Conservation (phyloP, 768 basidiomycete genomes). For the Nidularia pulvinata region DNA sequence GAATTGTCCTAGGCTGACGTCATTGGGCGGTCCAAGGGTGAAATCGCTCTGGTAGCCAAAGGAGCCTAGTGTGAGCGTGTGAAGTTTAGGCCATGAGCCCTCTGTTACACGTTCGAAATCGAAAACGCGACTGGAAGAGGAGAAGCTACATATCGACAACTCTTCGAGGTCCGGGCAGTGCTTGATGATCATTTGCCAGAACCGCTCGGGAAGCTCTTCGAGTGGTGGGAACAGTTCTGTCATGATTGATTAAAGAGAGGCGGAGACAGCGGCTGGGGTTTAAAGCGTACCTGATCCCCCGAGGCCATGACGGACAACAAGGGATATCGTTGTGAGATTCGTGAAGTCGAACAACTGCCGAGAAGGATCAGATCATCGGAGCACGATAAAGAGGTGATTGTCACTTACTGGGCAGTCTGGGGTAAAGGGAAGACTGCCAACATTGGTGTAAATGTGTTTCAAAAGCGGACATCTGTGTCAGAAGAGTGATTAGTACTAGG, state of each 20-base stretch:
- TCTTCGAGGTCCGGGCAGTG: constrained; percentile 48
- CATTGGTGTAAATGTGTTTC: constrained; percentile 41
- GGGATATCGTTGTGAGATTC: constrained; percentile 41
- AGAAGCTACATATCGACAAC: constrained; percentile 48
- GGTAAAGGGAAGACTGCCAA: constrained; percentile 24
- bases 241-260: background rate
- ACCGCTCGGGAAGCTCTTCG: constrained; percentile 34
- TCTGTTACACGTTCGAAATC: constrained; percentile 36
- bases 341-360: constrained; percentile 38
- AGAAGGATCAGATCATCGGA: background rate
- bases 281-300: constrained; percentile 26
- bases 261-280: background rate
- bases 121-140: constrained; percentile 42
- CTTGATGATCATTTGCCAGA: constrained; percentile 48
- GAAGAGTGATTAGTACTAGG: background rate
- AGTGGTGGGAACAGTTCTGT: constrained; percentile 34
- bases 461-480: constrained; percentile 37
- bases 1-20: constrained; percentile 27
- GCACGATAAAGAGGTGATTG: background rate
- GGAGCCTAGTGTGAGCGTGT: constrained; percentile 44
- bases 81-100: constrained; percentile 36
- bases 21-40: constrained; percentile 29
- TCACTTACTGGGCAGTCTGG: constrained; percentile 31
- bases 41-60: constrained; percentile 50
- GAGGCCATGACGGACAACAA: constrained; percentile 45